Evolutionary conservation across 2,329 filamentous ascomycete species (phyloP).

Genomic region (Aspergillus thermomutatus): DNA sequence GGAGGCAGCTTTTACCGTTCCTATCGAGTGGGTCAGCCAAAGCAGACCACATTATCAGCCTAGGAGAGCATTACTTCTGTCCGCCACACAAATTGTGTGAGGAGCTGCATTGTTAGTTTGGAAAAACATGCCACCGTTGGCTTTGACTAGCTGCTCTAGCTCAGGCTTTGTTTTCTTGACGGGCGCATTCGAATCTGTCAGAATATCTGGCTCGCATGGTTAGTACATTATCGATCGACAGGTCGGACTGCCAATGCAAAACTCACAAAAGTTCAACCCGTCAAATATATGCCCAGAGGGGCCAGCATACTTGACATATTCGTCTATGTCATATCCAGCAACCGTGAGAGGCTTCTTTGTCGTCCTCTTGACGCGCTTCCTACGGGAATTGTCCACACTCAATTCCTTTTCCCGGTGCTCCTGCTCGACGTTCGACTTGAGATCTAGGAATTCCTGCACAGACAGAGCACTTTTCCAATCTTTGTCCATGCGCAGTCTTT

Average conservation of each 20-base stretch:
- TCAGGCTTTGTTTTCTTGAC: conserved; percentile 73
- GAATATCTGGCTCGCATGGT: conserved; percentile 48
- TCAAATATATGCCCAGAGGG: conserved; percentile 66
- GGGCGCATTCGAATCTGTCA: conserved; percentile 70
- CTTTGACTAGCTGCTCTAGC: conserved; percentile 76
- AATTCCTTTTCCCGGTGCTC: conserved; percentile 71
- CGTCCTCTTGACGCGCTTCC: conserved; percentile 58
- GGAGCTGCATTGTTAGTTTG: conserved; percentile 65
- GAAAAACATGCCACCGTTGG: conserved; percentile 74
- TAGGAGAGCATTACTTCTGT: conserved; percentile 55
- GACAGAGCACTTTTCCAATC: conserved; percentile 78
- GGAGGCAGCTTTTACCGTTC: conserved; percentile 74
- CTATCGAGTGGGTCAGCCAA: conserved; percentile 23
- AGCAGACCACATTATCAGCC: no score
- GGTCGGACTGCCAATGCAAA: conserved; percentile 12
- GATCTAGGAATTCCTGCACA: conserved; percentile 69
- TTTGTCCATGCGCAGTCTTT: conserved; percentile 75
- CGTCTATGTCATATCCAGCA: conserved; percentile 61
- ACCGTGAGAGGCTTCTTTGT: conserved; percentile 69
- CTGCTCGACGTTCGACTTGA: conserved; percentile 67
- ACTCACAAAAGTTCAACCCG: conserved; percentile 67
- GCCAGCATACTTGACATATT: conserved; percentile 53
- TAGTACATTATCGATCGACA: conserved; percentile 5
- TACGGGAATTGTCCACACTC: conserved; percentile 65
- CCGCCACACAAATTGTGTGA: conserved; percentile 70